phyloP scores from a whole-genome alignment of 345 rosid genomes.

The Eucalyptus fibrosa region DNA sequence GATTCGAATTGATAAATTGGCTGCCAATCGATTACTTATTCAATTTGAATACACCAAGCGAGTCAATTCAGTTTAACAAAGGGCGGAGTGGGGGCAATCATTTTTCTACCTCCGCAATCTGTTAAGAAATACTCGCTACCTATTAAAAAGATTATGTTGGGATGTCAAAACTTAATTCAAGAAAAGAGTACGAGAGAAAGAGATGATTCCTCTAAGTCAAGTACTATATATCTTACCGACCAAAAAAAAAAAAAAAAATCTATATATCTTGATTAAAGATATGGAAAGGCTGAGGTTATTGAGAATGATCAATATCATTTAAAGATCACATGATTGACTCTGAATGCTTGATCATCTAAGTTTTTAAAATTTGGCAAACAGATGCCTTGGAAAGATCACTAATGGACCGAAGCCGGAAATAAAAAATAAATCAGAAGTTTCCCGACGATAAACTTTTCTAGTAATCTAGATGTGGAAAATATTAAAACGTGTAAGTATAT shows the following conservation, averaged over 20 bases:
- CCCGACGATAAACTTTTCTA: no score
- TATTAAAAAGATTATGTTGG: not conserved
- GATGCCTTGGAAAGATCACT: not conserved
- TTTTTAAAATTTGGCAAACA: fast-evolving
- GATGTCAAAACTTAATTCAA: not conserved
- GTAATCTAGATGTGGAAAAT: fast-evolving
- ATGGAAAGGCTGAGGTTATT: fast-evolving
- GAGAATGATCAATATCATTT: no score
- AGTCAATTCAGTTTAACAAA: not conserved
- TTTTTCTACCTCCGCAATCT: fast-evolving
- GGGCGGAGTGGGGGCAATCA: not conserved
- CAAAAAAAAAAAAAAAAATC: no score
- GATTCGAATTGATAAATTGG: fast-evolving
- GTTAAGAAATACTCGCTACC: fast-evolving
- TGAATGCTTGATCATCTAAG: fast-evolving
- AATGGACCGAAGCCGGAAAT: no score
- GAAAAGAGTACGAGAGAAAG: not conserved
- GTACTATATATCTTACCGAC: not conserved
- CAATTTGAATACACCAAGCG: not conserved
- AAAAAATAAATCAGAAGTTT: not conserved
- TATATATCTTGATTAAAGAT: no score
- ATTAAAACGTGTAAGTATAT: fast-evolving
- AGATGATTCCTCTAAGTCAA: not conserved
- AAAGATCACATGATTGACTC: fast-evolving
- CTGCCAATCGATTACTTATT: not conserved